phyloP scores from a whole-genome alignment of 139 green algal genomes.

The Chlamydomonas incerta region DNA sequence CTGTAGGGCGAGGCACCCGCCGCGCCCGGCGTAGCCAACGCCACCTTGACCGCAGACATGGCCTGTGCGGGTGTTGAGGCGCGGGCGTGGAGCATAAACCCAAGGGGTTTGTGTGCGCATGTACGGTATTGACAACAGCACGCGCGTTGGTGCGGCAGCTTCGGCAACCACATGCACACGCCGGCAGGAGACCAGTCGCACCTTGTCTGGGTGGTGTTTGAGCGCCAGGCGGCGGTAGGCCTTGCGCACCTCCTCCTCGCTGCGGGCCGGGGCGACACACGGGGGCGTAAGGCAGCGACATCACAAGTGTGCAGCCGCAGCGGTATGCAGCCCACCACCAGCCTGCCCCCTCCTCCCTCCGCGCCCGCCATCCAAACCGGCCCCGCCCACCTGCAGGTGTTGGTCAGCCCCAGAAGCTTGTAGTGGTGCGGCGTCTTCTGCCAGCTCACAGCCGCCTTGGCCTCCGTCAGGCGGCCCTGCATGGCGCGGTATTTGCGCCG shows the following conservation, averaged over 20 bases:
- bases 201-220: conserved; percentile 78
- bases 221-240: conserved; percentile 71
- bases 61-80: conserved; percentile 60
- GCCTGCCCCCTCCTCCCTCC: no score
- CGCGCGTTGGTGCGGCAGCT: no score
- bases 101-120: no score
- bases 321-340: no score
- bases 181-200: no score
- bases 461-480: conserved; percentile 44
- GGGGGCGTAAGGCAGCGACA: no score
- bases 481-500: no score
- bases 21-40: conserved; percentile 15
- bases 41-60: conserved; percentile 45
- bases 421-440: conserved; percentile 74
- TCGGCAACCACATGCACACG: no score
- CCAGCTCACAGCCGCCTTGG: conserved; percentile 27
- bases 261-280: background rate
- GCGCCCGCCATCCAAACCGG: background rate
- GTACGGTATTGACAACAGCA: no score
- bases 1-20: background rate
- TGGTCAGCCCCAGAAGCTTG: conserved; percentile 66
- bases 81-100: conserved; percentile 73
- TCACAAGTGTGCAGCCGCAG: no score
- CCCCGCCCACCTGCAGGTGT: conserved; percentile 23
- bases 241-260: conserved; percentile 58